Percentiles rank a stretch among this genome's conserved stretches.
Evolutionary conservation across 306 rosid genomes (phyloP).

Genomic region (Neltuma alba): DNA sequence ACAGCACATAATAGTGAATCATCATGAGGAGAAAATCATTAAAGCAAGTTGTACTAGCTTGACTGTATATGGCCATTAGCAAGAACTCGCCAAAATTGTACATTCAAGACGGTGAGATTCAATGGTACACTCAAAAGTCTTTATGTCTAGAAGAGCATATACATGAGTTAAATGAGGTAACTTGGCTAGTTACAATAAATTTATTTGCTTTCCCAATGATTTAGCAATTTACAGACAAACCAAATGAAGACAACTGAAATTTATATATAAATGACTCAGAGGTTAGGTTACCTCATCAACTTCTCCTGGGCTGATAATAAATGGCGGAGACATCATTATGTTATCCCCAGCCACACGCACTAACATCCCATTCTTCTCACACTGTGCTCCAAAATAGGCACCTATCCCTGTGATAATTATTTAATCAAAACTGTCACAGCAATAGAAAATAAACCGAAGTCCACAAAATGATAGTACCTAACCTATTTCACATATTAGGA

Average conservation of each 20-base stretch:
- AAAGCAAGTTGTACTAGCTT: background rate
- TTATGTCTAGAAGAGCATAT: background rate
- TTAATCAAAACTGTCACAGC: conserved; percentile 17
- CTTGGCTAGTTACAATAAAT: background rate
- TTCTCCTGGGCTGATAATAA: conserved; percentile 66
- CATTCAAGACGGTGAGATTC: background rate
- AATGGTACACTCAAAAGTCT: background rate
- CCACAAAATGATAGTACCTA: conserved; percentile 15
- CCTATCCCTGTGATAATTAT: conserved; percentile 57
- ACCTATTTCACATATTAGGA: conserved; percentile 5
- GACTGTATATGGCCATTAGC: background rate
- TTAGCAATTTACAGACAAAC: background rate
- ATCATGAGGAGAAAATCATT: background rate
- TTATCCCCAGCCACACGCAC: conserved; percentile 81
- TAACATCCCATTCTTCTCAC: conserved; percentile 79
- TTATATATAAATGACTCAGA: background rate
- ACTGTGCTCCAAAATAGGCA: conserved; percentile 83
- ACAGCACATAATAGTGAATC: background rate
- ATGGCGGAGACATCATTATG: conserved; percentile 92
- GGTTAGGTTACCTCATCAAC: conserved; percentile 70
- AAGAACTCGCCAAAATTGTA: background rate
- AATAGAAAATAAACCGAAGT: conserved; percentile 7
- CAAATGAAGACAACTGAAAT: background rate
- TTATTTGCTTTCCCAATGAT: background rate
- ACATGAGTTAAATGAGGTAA: background rate